These are phyloP conservation scores for Cryphonectria carpinicola DNA, from an alignment of 2,329 filamentous ascomycete genomes.

Conservation along the genomic window DNA sequence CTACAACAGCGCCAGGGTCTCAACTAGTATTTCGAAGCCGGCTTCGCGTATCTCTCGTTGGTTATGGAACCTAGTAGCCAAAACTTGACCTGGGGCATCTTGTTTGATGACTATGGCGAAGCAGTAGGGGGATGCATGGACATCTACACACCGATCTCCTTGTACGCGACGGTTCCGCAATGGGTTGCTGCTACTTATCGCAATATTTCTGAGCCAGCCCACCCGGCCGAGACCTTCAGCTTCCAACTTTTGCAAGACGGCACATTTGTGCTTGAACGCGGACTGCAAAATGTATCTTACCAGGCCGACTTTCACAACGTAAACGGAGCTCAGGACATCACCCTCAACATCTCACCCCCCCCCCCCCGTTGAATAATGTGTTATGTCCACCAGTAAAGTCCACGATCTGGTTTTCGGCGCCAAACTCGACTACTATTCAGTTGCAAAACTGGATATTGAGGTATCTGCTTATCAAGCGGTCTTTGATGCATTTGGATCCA, in stretches of 20 bases:
- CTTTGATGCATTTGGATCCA: not conserved
- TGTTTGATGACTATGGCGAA: too few species aligned
- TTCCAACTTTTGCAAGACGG: not conserved
- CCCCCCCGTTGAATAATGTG: not conserved
- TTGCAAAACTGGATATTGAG: not conserved
- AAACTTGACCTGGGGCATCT: not conserved
- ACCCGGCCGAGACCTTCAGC: too few species aligned
- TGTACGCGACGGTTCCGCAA: not conserved
- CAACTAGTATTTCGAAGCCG: too few species aligned
- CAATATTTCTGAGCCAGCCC: too few species aligned
- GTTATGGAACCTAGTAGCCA: too few species aligned
- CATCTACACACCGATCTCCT: not conserved
- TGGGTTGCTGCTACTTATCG: not conserved
- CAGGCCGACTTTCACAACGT: not conserved
- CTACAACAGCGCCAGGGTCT: not conserved
- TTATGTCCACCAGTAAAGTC: not conserved
- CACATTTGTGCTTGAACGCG: not conserved
- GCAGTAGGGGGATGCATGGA: too few species aligned
- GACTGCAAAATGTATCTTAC: not conserved
- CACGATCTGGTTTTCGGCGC: not conserved
- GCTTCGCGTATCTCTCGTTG: not conserved
- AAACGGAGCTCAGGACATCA: not conserved
- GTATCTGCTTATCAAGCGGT: not conserved
- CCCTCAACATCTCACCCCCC: not conserved
- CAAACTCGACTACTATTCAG: not conserved